phyloP scores from a whole-genome alignment of 106 monocot species.

The Posidonia australis region DNA sequence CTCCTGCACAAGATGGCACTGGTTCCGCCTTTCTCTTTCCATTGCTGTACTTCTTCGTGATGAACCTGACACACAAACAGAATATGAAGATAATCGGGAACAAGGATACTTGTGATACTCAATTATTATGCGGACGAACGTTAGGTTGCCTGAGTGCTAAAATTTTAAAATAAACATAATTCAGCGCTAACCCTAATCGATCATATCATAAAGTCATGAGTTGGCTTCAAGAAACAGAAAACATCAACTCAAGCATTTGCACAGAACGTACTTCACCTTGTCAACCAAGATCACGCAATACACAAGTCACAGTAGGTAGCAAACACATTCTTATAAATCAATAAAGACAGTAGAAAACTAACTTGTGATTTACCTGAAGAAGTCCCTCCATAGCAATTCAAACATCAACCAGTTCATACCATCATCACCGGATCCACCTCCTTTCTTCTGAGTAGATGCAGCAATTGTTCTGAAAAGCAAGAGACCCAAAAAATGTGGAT shows the following conservation, averaged over 20 bases:
- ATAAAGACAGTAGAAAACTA: neutral
- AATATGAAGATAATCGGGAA: neutral
- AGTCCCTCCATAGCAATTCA: constrained; percentile 98
- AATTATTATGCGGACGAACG: neutral
- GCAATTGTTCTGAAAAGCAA: constrained; percentile 30
- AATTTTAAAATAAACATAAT: too few relatives aligned
- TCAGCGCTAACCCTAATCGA: too few relatives aligned
- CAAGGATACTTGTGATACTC: neutral
- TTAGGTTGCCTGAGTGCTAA: neutral
- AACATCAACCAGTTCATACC: constrained; percentile 91
- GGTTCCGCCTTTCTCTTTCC: constrained; percentile 32
- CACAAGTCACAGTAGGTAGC: too few relatives aligned
- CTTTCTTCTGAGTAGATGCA: constrained; percentile 27
- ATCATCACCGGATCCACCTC: constrained; percentile 25
- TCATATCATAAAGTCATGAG: too few relatives aligned
- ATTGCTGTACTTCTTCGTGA: constrained; percentile 90
- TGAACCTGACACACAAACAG: constrained; percentile 46
- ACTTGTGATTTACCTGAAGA: constrained; percentile 55
- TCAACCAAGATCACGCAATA: too few relatives aligned
- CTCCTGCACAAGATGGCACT: constrained; percentile 44
- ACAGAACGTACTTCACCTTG: too few relatives aligned
- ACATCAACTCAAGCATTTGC: too few relatives aligned
- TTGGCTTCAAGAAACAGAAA: too few relatives aligned
- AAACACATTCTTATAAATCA: neutral
- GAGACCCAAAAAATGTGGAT: too few relatives aligned